Base-by-base conservation (phyloP, 495 filamentous ascomycete species). In the Sabuloglossum arenarium region DNA sequence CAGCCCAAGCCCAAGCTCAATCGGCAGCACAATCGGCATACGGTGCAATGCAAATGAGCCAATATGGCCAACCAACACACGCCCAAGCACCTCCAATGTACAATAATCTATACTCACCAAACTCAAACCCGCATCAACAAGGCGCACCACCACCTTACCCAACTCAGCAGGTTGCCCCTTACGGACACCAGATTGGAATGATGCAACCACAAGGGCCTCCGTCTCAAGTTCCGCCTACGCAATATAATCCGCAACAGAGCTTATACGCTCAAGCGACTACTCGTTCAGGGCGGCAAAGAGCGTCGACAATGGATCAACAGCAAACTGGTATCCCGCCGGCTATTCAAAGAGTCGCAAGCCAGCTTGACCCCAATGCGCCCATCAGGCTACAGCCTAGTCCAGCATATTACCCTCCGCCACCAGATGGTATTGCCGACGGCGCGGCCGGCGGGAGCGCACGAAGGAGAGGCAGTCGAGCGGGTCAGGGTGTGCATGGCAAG, bases 341-440 rank as follows among this genome's bases (percentile, higher is more conserved):
- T 0, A 88, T 99, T 54, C 93, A 99, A 65, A 73, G 93, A 57
- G 91, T 97, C n/a, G 89, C 89, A 11, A 94, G 87, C 64, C 91
- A 96, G 66, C 80, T 99, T 52, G 90, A 99, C 64, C 93, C 93
- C 5, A 96, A 79, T 57, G 86, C 88, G 32, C 93, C 93, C 0
- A 97, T 99, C 63, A 76, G 93, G 46, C 67, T 95, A 39, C 93
- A 99, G 64, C 93, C 93, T 6, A 95, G 88, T 58, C 93, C 93
- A 1, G 93, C 93, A 8, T 99, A 99, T 67, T 97, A 96, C 61
- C 93, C 91, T 16, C 91, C 91, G 9, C 89, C 89, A n/a, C 78
- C 86, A 1, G 91, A 95, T 59, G 89, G 88, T 8, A 76, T 84
- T 45, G 77, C 82, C 11, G 80, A 85, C 59, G 66, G 74, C 25